Evolutionary conservation across 225 moss, liverwort and hornwort species (phyloP).

Genomic region (Anthoceros angustus): DNA sequence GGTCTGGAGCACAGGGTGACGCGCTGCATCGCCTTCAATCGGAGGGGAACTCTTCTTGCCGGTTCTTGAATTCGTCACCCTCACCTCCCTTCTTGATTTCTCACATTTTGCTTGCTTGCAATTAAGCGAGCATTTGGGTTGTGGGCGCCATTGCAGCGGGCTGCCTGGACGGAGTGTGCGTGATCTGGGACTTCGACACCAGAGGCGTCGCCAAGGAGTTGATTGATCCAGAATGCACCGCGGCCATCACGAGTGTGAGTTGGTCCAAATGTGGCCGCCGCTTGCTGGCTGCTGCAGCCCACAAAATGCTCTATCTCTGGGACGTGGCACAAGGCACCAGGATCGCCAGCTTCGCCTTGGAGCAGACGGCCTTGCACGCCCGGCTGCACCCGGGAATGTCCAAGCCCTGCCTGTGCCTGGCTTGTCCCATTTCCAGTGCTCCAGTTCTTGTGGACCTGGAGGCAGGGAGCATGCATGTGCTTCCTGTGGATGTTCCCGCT

Average conservation of each 20-base stretch:
- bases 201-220: conserved; percentile 90
- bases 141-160: conserved; percentile 37
- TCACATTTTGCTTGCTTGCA: conserved; percentile 5
- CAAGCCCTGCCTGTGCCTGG: conserved; percentile 56
- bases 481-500: neutral
- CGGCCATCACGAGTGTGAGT: conserved; percentile 75
- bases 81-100: neutral
- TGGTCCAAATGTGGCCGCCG: conserved; percentile 98
- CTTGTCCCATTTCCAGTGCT: conserved; percentile 75
- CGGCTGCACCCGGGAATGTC: conserved; percentile 66
- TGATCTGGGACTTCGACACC: conserved; percentile 99
- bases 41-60: conserved; percentile 95
- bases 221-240: conserved; percentile 41
- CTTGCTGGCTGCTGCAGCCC: conserved; percentile 61
- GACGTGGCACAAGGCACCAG: conserved; percentile 67
- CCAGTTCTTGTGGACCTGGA: conserved; percentile 70
- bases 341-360: conserved; percentile 33
- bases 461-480: conserved; percentile 16
- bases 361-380: conserved; percentile 69
- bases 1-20: conserved; percentile 87
- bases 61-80: conserved; percentile 18
- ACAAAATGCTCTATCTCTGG: conserved; percentile 77
- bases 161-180: conserved; percentile 75
- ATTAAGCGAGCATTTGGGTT: neutral
- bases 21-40: conserved; percentile 88